phyloP scores from a whole-genome alignment of 306 rosid species.

The Aeschynomene evenia region DNA sequence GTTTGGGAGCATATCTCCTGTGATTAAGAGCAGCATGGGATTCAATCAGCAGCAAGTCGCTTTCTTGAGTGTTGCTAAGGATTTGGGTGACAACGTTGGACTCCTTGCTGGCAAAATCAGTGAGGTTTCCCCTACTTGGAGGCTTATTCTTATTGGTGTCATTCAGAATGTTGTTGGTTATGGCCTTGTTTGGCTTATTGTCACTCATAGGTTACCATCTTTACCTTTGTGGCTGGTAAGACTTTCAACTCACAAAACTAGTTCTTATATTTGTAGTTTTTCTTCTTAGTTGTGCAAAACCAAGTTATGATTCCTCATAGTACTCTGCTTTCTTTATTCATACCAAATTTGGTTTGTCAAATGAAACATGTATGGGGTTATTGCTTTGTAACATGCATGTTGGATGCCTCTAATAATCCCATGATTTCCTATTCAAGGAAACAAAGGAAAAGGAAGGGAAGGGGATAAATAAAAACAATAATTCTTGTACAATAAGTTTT shows the following conservation, averaged over 20 bases:
- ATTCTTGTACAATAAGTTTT: no score
- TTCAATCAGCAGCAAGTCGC: constrained; percentile 73
- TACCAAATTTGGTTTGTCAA: neutral
- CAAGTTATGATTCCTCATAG: no score
- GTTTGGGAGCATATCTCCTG: constrained; percentile 90
- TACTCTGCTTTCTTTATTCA: neutral
- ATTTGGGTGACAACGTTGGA: constrained; percentile 78
- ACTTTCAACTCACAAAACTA: neutral
- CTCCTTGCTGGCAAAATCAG: constrained; percentile 64
- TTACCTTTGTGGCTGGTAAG: constrained; percentile 74
- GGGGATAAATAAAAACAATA: no score
- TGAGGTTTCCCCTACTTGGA: constrained; percentile 55
- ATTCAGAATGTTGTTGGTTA: constrained; percentile 65
- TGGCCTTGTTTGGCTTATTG: constrained; percentile 71
- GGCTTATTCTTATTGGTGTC: constrained; percentile 52
- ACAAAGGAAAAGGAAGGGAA: no score
- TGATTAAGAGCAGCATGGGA: constrained; percentile 66
- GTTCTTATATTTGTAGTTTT: neutral
- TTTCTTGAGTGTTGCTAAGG: constrained; percentile 67
- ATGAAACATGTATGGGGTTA: no score
- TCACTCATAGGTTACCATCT: constrained; percentile 50
- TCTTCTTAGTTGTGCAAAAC: neutral
- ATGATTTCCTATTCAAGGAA: no score
- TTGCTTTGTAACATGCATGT: no score
- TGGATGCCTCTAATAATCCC: no score